These are phyloP conservation scores for Russula sp. DNA, from an alignment of 768 basidiomycete genomes.

Conservation along the genomic window DNA sequence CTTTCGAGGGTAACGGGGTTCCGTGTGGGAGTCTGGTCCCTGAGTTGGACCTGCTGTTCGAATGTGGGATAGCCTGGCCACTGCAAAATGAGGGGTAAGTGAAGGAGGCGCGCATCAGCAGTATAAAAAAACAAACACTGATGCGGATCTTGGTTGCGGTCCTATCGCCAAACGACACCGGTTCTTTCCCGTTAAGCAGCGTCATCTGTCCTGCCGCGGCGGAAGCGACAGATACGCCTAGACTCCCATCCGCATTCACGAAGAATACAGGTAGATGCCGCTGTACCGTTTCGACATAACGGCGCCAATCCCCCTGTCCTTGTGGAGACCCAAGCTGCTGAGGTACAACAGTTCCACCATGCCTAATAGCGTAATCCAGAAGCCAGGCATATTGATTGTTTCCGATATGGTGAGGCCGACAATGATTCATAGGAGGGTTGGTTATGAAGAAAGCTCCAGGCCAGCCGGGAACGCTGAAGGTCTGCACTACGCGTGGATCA, in stretches of 20 bases:
- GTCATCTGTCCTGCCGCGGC: conserved; percentile 10
- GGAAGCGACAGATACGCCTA: conserved; percentile 11
- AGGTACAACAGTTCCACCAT: conserved; percentile 14
- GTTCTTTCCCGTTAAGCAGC: neutral
- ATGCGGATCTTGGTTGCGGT: conserved; percentile 7
- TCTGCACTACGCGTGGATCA: neutral
- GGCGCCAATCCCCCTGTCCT: conserved; percentile 13
- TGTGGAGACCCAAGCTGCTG: conserved; percentile 17
- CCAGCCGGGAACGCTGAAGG: too few relatives aligned
- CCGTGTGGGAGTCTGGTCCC: neutral
- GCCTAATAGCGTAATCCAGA: conserved; percentile 7
- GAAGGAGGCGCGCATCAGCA: neutral
- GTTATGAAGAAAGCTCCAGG: too few relatives aligned
- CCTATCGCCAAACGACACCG: conserved; percentile 7
- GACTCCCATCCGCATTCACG: neutral
- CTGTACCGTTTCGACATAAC: conserved; percentile 11
- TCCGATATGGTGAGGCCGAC: too few relatives aligned
- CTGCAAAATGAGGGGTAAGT: neutral
- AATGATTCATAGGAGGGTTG: too few relatives aligned
- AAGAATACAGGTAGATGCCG: conserved; percentile 17
- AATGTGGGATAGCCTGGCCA: conserved; percentile 14
- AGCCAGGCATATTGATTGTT: too few relatives aligned
- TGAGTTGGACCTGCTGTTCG: conserved; percentile 11
- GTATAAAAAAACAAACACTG: neutral
- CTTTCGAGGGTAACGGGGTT: conserved; percentile 1